Base-by-base conservation (phyloP, 192 early-diverging fungal species). In the Backusella liffmaniae region DNA sequence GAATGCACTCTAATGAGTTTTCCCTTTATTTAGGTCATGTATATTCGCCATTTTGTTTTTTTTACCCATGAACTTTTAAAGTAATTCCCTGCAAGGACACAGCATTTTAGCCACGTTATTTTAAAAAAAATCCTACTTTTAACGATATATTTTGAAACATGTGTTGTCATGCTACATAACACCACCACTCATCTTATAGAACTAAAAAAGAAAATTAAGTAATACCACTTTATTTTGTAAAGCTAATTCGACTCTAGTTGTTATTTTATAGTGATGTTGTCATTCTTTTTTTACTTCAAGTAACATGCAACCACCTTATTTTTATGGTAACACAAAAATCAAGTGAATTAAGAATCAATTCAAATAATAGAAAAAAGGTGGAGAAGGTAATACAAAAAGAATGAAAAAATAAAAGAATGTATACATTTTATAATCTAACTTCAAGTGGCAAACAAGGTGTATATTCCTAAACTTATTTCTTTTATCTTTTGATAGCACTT, bases 311-410 rank as follows among this genome's bases (percentile, higher is more conserved):
- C 12, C 56, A 62, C 23, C 23, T 29, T 62, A 62, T 62, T 29
- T 13, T 62, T 62, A 62, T 26, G 56, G 56, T 62, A 62, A 9
- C 26, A 62, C 56, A 62, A 13, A 30, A 62, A 26, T 30, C 56
- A 62, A 62, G 56, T 62, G 26, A 62, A 62, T 62, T 62, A 62
- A 62, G 56, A 62, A 62, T 26, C 23, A 62, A 29, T 62, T 62
- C 56, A 62, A 62, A 62, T 62, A 62, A 13, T 29, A 62, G 37
- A 39, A 39, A 62, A 59, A 26, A 26, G 23, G 56, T 62, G 56
- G 56, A 62, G 56, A 62, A 62, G 23, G 56, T 62, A 62, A 62
- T 62, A 62, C 56, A 62, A 62, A 62, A 29, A 13, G 56, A 23
- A 62, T 29, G 26, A 62, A 29, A 29, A 62, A 3, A 39, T 12